Evolutionary conservation across 768 basidiomycete species (phyloP).

Genomic region (Leucocoprinus birnbaumii): DNA sequence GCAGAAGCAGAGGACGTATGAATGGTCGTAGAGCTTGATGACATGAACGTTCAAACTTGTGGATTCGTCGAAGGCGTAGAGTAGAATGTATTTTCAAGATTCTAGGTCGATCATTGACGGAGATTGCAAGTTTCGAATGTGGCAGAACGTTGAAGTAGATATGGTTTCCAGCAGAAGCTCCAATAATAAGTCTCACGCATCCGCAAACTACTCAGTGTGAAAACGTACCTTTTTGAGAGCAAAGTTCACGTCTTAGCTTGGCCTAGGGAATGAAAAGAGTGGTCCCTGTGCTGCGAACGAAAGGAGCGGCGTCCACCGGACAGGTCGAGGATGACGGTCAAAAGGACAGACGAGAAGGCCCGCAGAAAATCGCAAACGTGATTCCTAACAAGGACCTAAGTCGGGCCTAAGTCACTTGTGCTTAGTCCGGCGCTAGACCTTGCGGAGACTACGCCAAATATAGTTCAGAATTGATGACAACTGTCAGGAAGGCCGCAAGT

Average conservation of each 20-base stretch:
- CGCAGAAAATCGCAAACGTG: neutral
- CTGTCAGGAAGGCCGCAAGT: slow-evolving; percentile 1
- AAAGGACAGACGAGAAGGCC: neutral
- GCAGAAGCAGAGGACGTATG: slow-evolving; percentile 15
- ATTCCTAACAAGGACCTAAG: too few species aligned
- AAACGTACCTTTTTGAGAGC: slow-evolving; percentile 3
- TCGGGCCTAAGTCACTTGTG: neutral
- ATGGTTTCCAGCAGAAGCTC: too few species aligned
- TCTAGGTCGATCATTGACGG: neutral
- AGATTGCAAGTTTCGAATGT: neutral
- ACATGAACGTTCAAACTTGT: slow-evolving; percentile 6
- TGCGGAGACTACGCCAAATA: slow-evolving; percentile 3
- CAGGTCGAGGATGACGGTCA: slow-evolving; percentile 3
- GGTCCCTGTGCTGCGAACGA: slow-evolving; percentile 21
- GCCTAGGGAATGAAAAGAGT: neutral
- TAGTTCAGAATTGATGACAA: slow-evolving; percentile 12
- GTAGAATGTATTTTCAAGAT: neutral
- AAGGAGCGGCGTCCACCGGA: slow-evolving; percentile 31
- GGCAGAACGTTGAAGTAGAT: neutral
- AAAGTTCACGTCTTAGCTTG: neutral
- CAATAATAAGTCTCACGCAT: neutral
- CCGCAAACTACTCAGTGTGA: neutral
- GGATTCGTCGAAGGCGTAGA: slow-evolving; percentile 1
- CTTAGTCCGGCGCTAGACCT: slow-evolving; percentile 5
- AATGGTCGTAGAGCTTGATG: slow-evolving; percentile 4